Conservation (phyloP, 2,329 filamentous ascomycete genomes). For the Arthrinium phaeospermum region DNA sequence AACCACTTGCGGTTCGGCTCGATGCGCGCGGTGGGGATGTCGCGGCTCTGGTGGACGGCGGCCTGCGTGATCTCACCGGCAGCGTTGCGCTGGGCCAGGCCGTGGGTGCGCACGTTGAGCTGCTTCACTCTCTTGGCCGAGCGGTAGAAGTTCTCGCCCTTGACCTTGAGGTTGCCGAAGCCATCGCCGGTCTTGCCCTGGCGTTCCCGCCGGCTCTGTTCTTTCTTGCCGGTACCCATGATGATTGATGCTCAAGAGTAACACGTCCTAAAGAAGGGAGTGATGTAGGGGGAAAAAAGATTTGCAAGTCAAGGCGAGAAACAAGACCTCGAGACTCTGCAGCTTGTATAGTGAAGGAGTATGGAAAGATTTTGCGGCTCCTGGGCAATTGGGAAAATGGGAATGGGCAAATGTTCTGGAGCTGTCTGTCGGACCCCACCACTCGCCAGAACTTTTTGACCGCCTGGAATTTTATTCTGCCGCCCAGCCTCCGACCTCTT, state of each 20-base stretch:
- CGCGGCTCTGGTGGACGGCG: slow-evolving; percentile 82
- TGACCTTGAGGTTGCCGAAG: slow-evolving; percentile 88
- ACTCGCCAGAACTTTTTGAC: slow-evolving; percentile 23
- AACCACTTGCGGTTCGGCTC: slow-evolving; percentile 99
- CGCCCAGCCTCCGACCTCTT: not conserved
- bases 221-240: slow-evolving; percentile 95
- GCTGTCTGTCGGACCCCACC: slow-evolving; percentile 6
- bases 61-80: slow-evolving; percentile 84
- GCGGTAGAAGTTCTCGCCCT: slow-evolving; percentile 98
- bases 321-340: slow-evolving; percentile 22
- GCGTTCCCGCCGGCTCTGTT: slow-evolving; percentile 79
- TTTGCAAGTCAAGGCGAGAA: slow-evolving; percentile 21
- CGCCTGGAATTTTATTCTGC: slow-evolving; percentile 25
- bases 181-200: slow-evolving; percentile 86
- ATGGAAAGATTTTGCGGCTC: slow-evolving; percentile 20
- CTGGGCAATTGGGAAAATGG: slow-evolving; percentile 9
- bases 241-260: slow-evolving; percentile 32
- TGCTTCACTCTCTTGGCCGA: slow-evolving; percentile 86
- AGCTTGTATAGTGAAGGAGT: not conserved
- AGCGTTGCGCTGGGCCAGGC: slow-evolving; percentile 78
- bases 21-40: slow-evolving; percentile 82
- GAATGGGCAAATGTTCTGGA: slow-evolving; percentile 13
- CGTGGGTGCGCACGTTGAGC: slow-evolving; percentile 90
- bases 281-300: not conserved
- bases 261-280: slow-evolving; percentile 5